Conservation (phyloP, 306 rosid genomes). For the Acmispon strigosus region DNA sequence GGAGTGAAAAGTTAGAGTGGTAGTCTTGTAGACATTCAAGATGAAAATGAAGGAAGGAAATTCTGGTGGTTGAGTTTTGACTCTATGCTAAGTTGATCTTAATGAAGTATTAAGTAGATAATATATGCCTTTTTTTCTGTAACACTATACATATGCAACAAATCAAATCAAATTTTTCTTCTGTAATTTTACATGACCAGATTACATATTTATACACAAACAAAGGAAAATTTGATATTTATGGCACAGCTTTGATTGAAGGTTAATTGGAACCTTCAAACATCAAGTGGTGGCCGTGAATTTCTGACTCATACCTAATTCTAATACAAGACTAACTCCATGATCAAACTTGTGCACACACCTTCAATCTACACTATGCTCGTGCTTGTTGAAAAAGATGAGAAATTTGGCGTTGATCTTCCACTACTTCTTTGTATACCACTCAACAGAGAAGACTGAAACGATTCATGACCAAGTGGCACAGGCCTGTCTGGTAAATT, state of each 20-base stretch:
- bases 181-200: background rate
- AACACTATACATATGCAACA: background rate
- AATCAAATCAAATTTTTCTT: constrained; percentile 5
- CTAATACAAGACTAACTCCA: constrained; percentile 4
- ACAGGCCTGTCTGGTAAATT: constrained; percentile 64
- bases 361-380: background rate
- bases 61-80: background rate
- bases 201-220: constrained; percentile 2
- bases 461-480: constrained; percentile 63
- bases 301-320: background rate
- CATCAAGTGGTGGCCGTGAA: background rate
- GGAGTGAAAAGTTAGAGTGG: background rate
- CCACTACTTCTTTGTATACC: constrained; percentile 25
- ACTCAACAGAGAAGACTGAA: constrained; percentile 36
- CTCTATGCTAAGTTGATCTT: background rate
- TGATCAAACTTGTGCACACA: background rate
- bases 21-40: background rate
- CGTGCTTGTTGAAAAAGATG: constrained; percentile 12
- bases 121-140: background rate
- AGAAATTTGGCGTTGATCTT: constrained; percentile 22
- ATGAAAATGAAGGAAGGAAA: background rate
- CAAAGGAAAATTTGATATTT: background rate
- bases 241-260: constrained; percentile 14
- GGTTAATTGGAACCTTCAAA: constrained; percentile 9
- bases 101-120: too few relatives aligned